Percentiles rank a stretch among this genome's conserved stretches.
Conservation (phyloP, 2,329 filamentous ascomycete genomes). For the Penicillium sp. region DNA sequence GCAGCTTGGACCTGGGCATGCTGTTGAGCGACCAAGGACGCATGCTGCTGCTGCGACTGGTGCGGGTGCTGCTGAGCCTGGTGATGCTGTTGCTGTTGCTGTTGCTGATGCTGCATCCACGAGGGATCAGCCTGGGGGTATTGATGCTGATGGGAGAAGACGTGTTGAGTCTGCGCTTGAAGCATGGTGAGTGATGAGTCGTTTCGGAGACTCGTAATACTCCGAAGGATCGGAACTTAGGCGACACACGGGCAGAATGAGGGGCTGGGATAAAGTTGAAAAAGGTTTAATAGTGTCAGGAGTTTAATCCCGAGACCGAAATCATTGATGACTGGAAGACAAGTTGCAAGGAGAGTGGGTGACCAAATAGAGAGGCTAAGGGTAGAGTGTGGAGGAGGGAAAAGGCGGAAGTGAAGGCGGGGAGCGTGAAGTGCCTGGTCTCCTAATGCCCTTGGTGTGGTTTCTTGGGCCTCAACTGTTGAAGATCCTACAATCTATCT, state of each 20-base stretch:
- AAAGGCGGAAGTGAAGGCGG: conserved; percentile 35
- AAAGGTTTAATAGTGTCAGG: conserved; percentile 25
- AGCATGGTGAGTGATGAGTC: conserved; percentile 41
- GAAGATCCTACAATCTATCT: neutral
- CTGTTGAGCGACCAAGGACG: conserved; percentile 48
- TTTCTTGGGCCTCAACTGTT: neutral
- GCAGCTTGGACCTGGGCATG: conserved; percentile 57
- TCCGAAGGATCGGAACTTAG: conserved; percentile 25
- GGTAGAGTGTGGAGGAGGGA: conserved; percentile 21
- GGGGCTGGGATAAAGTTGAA: conserved; percentile 5
- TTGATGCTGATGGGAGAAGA: conserved; percentile 61
- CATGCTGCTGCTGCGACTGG: conserved; percentile 42
- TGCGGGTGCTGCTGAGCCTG: conserved; percentile 41
- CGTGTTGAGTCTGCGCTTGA: conserved; percentile 57
- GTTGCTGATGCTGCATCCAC: conserved; percentile 46
- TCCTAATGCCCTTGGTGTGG: conserved; percentile 21
- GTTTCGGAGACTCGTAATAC: conserved; percentile 24
- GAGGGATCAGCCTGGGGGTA: conserved; percentile 49
- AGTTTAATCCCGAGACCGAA: conserved; percentile 22
- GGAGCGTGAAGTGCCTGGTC: conserved; percentile 29
- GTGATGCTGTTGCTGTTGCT: conserved; percentile 40
- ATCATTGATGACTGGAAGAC: conserved; percentile 32
- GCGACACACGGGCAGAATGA: conserved; percentile 2
- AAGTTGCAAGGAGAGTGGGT: conserved; percentile 15
- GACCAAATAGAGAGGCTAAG: conserved; percentile 26